phyloP scores from a whole-genome alignment of 768 basidiomycete species.

The Suillus subluteus region DNA sequence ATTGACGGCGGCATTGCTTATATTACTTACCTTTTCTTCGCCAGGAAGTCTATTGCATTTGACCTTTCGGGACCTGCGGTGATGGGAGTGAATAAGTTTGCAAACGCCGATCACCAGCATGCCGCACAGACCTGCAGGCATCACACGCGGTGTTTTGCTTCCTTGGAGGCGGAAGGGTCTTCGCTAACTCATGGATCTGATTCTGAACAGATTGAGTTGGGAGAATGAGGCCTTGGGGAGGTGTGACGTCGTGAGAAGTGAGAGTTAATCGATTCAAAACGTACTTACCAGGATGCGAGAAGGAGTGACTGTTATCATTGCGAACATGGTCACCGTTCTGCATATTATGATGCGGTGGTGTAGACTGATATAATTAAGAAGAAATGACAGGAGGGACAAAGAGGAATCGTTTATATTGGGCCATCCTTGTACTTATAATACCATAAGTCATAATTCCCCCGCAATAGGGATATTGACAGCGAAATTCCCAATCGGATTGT shows the following conservation, averaged over 20 bases:
- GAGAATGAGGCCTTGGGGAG: conserved; percentile 55
- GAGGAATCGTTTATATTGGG: conserved; percentile 13
- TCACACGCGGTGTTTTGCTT: conserved; percentile 96
- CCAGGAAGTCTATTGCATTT: conserved; percentile 85
- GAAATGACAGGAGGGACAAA: conserved; percentile 22
- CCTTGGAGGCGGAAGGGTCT: conserved; percentile 80
- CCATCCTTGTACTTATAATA: conserved; percentile 18
- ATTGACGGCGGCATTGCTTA: conserved; percentile 12
- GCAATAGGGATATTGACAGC: conserved; percentile 7
- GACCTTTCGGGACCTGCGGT: conserved; percentile 77
- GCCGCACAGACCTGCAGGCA: conserved; percentile 70
- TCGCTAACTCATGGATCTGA: conserved; percentile 81
- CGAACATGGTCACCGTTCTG: conserved; percentile 28
- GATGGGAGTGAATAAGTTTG: conserved; percentile 13
- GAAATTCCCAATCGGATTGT: neutral
- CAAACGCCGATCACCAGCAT: conserved; percentile 14
- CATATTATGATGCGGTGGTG: conserved; percentile 32
- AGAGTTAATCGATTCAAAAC: neutral
- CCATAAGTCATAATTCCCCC: conserved; percentile 4
- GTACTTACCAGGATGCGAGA: conserved; percentile 36
- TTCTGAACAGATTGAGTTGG: conserved; percentile 74
- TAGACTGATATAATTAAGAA: conserved; percentile 30
- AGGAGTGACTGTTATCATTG: conserved; percentile 27
- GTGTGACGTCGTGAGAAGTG: conserved; percentile 11
- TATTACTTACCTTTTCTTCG: conserved; percentile 70